phyloP scores from a whole-genome alignment of 176 grass and related monocot genomes.

The Rhipidocladum racemiflorum region DNA sequence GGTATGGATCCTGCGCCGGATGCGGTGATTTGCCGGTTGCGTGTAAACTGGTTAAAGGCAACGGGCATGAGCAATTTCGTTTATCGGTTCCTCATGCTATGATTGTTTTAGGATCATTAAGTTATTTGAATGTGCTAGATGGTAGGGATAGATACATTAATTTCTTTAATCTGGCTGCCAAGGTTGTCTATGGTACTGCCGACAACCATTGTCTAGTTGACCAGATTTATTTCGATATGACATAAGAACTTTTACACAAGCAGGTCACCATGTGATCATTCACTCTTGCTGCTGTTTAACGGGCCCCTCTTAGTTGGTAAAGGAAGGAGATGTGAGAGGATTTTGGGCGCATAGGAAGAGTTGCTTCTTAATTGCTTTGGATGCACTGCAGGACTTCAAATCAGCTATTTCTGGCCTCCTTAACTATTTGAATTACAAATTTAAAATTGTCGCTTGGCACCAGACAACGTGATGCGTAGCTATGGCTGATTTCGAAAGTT shows the following conservation, averaged over 20 bases:
- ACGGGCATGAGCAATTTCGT: not conserved
- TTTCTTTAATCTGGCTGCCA: not conserved
- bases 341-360: not conserved
- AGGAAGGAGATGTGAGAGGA: not conserved
- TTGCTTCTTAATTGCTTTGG: not conserved
- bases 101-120: not conserved
- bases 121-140: not conserved
- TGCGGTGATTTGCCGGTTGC: not conserved
- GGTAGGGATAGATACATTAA: conserved; percentile 12
- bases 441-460: not conserved
- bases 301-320: not conserved
- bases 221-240: not conserved
- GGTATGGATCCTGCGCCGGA: conserved; percentile 31
- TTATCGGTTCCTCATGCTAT: not conserved
- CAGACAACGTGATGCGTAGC: not conserved
- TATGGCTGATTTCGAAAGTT: not conserved
- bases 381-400: not conserved
- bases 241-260: not conserved
- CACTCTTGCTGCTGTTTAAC: not conserved
- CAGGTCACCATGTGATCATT: not conserved
- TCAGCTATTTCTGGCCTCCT: not conserved
- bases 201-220: too few species aligned
- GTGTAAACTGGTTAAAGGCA: not conserved
- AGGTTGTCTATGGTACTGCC: not conserved
- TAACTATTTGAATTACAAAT: not conserved